A percentile compares a stretch with the other conserved stretches of the same genome.
Conservation (phyloP, 78 protist genomes). For the Andalucia godoyi region DNA sequence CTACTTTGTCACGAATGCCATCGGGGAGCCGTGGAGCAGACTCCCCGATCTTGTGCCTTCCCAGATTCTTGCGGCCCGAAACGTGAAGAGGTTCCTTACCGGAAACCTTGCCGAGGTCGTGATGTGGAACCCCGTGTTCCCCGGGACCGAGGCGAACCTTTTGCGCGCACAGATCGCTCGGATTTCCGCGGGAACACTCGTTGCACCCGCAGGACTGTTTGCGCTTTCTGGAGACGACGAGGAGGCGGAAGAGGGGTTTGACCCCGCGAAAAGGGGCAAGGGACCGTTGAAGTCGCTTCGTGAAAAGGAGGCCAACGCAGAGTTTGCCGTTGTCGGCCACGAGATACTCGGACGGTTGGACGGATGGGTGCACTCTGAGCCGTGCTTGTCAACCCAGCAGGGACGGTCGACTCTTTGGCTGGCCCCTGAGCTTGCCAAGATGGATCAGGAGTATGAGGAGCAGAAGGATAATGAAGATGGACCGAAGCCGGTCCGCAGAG, state of each 20-base stretch:
- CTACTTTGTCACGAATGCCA: no score
- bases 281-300: no score
- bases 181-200: constrained; percentile 5
- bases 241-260: no score
- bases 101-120: constrained; percentile 17
- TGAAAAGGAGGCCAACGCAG: constrained; percentile 6
- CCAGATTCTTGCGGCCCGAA: constrained; percentile 8
- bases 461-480: no score
- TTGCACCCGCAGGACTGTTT: constrained; percentile 28
- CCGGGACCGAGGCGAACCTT: constrained; percentile 12
- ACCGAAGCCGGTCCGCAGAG: no score
- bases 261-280: neutral
- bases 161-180: constrained; percentile 39
- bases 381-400: no score
- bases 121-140: constrained; percentile 14
- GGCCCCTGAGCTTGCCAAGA: constrained; percentile 7
- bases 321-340: neutral
- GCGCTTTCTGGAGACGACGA: no score
- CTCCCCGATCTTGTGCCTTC: constrained; percentile 23
- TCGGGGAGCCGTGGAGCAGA: neutral
- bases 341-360: no score
- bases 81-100: constrained; percentile 11
- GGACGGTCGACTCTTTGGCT: no score
- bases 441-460: constrained; percentile 11
- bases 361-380: no score